Percentiles rank a stretch among this genome's conserved stretches.
Conservation (phyloP, 2,329 filamentous ascomycete species). For the Penicillium brasilianum region DNA sequence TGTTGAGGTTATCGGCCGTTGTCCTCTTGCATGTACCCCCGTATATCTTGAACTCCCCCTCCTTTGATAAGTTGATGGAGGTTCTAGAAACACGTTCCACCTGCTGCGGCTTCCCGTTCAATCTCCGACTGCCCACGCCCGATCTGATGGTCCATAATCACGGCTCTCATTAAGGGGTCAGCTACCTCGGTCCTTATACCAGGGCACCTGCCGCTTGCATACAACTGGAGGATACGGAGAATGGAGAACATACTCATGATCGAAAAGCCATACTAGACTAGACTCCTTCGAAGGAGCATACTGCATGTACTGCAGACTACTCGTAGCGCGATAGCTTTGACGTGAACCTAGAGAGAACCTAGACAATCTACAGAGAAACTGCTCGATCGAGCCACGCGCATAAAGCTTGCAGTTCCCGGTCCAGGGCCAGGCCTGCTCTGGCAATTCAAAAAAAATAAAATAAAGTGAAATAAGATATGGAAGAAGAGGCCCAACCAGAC, state of each 20-base stretch:
- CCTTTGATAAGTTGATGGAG: neutral
- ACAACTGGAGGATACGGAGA: neutral
- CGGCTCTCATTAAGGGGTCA: neutral
- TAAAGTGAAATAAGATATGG: too few species aligned
- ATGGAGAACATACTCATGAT: neutral
- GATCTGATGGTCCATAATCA: neutral
- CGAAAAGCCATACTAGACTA: neutral
- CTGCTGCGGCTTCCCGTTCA: conserved; percentile 19
- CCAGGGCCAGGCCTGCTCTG: neutral
- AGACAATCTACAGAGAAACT: neutral
- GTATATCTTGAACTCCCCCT: neutral
- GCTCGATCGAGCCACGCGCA: neutral
- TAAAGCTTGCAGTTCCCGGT: conserved; percentile 4
- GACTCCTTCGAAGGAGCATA: neutral
- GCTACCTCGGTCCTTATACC: neutral
- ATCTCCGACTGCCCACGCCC: conserved; percentile 3
- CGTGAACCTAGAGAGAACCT: neutral
- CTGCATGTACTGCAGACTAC: neutral
- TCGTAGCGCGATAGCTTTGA: neutral
- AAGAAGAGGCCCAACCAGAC: too few species aligned
- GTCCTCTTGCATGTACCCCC: neutral
- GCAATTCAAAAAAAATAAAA: too few species aligned
- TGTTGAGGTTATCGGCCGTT: neutral
- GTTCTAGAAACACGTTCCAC: conserved; percentile 15
- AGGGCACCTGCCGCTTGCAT: conserved; percentile 3